Conservation (phyloP, 768 basidiomycete genomes). For the Tephrocybe sp. region DNA sequence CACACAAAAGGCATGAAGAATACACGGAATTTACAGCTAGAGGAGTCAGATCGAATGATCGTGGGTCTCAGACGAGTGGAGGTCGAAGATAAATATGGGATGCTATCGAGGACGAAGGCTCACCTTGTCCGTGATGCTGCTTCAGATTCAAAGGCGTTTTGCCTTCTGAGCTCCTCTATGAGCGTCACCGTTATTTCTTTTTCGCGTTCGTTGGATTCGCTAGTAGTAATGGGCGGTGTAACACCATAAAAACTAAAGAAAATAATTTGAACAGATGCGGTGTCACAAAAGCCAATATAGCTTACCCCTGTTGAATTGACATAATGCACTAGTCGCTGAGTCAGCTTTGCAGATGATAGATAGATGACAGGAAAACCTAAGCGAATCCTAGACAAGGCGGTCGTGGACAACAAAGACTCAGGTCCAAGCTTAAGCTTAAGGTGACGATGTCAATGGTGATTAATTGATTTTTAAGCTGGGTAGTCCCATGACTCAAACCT, state of each 20-base stretch:
- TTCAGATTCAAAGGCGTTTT: slow-evolving; percentile 88
- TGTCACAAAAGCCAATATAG: slow-evolving; percentile 14
- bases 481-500: slow-evolving; percentile 13
- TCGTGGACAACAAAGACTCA: slow-evolving; percentile 8
- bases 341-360: background rate
- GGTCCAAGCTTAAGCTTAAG: too few species aligned
- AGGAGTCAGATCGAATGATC: slow-evolving; percentile 11
- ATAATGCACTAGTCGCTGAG: slow-evolving; percentile 5
- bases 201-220: slow-evolving; percentile 74
- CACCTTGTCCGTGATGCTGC: slow-evolving; percentile 89
- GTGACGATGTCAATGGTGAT: slow-evolving; percentile 17
- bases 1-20: slow-evolving; percentile 5
- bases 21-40: background rate
- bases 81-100: slow-evolving; percentile 11
- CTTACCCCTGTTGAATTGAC: slow-evolving; percentile 26
- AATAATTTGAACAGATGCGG: slow-evolving; percentile 2
- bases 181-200: slow-evolving; percentile 81
- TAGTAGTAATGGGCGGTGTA: slow-evolving; percentile 80
- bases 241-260: slow-evolving; percentile 70
- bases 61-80: slow-evolving; percentile 5
- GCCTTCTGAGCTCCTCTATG: slow-evolving; percentile 86
- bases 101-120: slow-evolving; percentile 28
- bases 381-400: slow-evolving; percentile 3
- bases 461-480: slow-evolving; percentile 18
- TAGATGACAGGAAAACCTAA: slow-evolving; percentile 3